Base-by-base conservation (phyloP, 2,329 filamentous ascomycete genomes). In the Colletotrichum lupini region DNA sequence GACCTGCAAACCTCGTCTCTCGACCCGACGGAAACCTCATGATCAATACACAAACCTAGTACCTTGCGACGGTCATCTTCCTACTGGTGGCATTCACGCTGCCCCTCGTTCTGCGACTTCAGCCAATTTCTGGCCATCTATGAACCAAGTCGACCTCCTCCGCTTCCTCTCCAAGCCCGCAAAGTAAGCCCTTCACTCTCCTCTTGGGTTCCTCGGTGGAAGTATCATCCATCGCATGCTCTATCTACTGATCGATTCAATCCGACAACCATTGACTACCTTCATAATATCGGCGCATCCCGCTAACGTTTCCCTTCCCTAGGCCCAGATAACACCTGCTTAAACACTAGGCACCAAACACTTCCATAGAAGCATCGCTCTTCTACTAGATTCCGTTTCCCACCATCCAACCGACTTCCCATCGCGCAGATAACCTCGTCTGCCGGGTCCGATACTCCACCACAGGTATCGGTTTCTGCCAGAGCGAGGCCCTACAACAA, bases 131-230 rank as follows among this genome's bases (percentile, higher is more conserved):
- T 73, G 70, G 64, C 55, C 65, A 91, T 94, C 91, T 92, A 98
- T 98, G 95, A 95, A 91, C 93, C 92, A 90, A 84, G 93, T 92
- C 87, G 94, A 97, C 86, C 92, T 97, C 81, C 91, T 97, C 82
- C 94, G 95, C 87, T 97, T 97, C 88, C 91, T 98, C 80, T 97
- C 94, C 83, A 97, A 97, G 89, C 95, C 95, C 82, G 94, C 94
- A 85, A 97, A 97, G 95, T 97, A 86, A 82, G 93, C 87, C 32
- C 22, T 46, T 19, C 19, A 7, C 58, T 5, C 30, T 30, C 1
- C 22, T 53, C 9, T 24, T 5, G 11, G 1, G 6, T 62, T 4
- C 16, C 32, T 22, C 4, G 16, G 9, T 24, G 37, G 19, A 14
- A 12, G 6, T 49, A n/a, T 14, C 5, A 22, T 26, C 24, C 19